Conservation (phyloP, 1,284 basidiomycete genomes). For the Cryptococcus maquisensis region DNA sequence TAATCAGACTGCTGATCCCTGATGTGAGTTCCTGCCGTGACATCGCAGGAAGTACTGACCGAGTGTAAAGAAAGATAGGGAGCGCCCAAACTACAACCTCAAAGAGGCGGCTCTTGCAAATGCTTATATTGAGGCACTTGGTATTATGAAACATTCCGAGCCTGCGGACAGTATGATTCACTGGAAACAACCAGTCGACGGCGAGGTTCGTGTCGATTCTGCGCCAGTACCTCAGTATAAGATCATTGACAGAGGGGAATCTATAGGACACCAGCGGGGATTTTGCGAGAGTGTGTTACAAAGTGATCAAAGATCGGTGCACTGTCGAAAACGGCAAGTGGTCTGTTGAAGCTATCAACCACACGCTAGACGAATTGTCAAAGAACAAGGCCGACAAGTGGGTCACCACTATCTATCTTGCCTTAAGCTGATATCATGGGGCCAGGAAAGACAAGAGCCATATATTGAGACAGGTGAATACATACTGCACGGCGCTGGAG, state of each 20-base stretch:
- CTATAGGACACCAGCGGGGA: slow-evolving; percentile 58
- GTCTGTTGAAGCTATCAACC: slow-evolving; percentile 74
- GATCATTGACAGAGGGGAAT: background rate
- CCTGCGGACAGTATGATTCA: slow-evolving; percentile 74
- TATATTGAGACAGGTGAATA: slow-evolving; percentile 70
- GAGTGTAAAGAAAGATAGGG: slow-evolving; percentile 70
- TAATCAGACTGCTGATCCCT: slow-evolving; percentile 51
- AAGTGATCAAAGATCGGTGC: slow-evolving; percentile 77
- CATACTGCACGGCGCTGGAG: slow-evolving; percentile 70
- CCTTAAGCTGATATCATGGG: background rate
- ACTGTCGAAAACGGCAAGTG: slow-evolving; percentile 72
- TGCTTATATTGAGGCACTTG: slow-evolving; percentile 80
- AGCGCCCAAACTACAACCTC: slow-evolving; percentile 80
- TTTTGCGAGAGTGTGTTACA: slow-evolving; percentile 76
- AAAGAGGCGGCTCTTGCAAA: slow-evolving; percentile 90
- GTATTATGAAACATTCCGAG: slow-evolving; percentile 68
- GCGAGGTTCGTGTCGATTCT: slow-evolving; percentile 18
- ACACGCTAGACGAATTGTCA: slow-evolving; percentile 66
- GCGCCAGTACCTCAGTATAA: background rate
- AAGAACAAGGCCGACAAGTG: slow-evolving; percentile 31
- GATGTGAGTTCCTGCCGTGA: slow-evolving; percentile 40
- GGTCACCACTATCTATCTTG: background rate
- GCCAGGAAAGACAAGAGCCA: slow-evolving; percentile 66
- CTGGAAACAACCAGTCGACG: slow-evolving; percentile 72
- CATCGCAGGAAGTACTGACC: too few relatives aligned